Conservation (phyloP, 768 basidiomycete genomes). For the Russula dissimulans region DNA sequence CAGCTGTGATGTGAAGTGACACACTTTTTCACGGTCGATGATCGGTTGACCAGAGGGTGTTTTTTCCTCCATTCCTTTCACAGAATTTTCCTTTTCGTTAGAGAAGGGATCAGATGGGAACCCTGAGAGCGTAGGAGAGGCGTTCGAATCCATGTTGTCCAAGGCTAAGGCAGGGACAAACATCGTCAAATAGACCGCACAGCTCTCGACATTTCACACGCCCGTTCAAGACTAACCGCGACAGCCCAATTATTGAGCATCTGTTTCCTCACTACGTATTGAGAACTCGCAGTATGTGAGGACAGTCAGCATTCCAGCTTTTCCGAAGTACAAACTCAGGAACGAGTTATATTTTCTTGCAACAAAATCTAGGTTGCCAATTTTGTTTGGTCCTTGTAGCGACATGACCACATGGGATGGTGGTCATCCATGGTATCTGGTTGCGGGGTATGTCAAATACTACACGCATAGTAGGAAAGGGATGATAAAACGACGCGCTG, state of each 20-base stretch:
- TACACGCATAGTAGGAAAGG: neutral
- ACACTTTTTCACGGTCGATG: conserved; percentile 53
- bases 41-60: conserved; percentile 38
- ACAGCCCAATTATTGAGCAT: too few species aligned
- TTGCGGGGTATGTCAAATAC: neutral
- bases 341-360: too few species aligned
- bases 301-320: too few species aligned
- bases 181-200: neutral
- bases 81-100: neutral
- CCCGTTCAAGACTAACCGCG: neutral
- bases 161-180: neutral
- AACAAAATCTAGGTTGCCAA: too few species aligned
- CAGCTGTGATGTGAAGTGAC: neutral
- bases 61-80: conserved; percentile 29
- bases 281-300: too few species aligned
- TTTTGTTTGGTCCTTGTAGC: too few species aligned
- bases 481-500: neutral
- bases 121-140: neutral
- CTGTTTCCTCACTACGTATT: too few species aligned
- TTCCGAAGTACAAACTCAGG: too few species aligned
- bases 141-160: neutral
- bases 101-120: neutral
- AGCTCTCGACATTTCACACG: neutral
- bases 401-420: neutral
- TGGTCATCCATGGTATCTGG: neutral